These are phyloP conservation scores for Populus hybrid DNA, from an alignment of 441 rosid species.

Conservation along the genomic window DNA sequence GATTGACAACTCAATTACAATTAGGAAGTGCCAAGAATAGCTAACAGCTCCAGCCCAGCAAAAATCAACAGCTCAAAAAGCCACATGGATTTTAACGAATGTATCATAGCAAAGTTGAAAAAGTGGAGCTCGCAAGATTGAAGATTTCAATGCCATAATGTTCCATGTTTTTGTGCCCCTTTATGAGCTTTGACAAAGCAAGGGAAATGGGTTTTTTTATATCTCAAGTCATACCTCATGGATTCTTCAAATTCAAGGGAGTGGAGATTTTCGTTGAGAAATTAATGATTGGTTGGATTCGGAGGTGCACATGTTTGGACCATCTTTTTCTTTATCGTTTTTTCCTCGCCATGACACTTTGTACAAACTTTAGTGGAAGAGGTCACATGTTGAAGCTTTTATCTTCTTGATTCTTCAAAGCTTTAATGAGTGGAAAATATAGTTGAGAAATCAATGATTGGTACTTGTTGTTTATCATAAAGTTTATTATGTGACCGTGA, in stretches of 20 bases:
- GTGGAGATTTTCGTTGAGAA: neutral
- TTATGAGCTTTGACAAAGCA: neutral
- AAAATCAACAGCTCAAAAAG: too few species aligned
- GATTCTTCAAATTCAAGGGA: neutral
- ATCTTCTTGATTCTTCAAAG: neutral
- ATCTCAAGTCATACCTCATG: neutral
- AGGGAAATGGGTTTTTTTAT: neutral
- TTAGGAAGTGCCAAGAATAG: too few species aligned
- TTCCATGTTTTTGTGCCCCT: neutral
- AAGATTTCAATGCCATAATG: neutral
- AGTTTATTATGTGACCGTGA: neutral
- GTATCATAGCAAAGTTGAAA: neutral
- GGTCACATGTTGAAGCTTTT: neutral
- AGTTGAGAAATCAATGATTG: constrained; percentile 8
- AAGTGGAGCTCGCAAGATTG: neutral
- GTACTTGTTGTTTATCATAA: neutral
- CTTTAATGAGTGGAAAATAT: neutral
- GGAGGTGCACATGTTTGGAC: neutral
- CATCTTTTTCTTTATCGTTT: neutral
- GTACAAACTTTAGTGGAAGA: neutral
- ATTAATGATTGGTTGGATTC: neutral
- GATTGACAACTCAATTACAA: too few species aligned
- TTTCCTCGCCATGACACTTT: neutral
- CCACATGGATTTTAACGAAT: too few species aligned
- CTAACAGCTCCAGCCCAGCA: too few species aligned